Base-by-base conservation (phyloP, 352 stramenopile genomes). In the Phytophthora tentaculata region DNA sequence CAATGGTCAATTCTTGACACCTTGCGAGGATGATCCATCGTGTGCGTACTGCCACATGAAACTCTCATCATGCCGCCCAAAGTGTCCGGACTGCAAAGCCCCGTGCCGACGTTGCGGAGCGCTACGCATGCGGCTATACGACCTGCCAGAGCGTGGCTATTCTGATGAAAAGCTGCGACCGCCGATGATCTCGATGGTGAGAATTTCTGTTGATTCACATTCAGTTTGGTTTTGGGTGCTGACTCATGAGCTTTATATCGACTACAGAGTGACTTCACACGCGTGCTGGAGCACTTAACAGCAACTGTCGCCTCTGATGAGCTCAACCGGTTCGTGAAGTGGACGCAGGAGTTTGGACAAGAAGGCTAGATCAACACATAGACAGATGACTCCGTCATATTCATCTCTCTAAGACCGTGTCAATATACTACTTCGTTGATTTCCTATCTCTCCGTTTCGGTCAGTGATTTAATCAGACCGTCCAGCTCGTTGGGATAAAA, bases 261-360 rank as follows among this genome's bases (percentile, higher is more conserved):
- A 29, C 54, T 53, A 12, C 71, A 98, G 75, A 90, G 86, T 51
- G 97, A 99, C 79, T 99, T 99, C 78, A 84, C 97, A 63, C 91
- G 87, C 57, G 96, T 98, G 17, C 84, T 99, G 74, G 88, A 94
- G 60, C 95, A 98, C 77, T 97, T 92, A 5, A 88, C 96, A 45
- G 95, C 91, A 2, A 98, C 97, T 51, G 98, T 99, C n/a, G 97
- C 96, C 8, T 68, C 86, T 35, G 95, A 99, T 16, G 98, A 99
- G 76, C 89, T 99, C 44, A 89, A 96, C 55, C 87, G 96, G 26
- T 99, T 99, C 69, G 84, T 97, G 17, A 97, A 99, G 64, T 99
- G 98, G 98, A 99, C 98, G 7, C 90, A 95, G 29, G 90, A 99
- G 76, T 99, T 99, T 88, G 98, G 98, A 45, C 95, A 99, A 80